Evolutionary conservation across 257 asterid genomes (phyloP).

Genomic region (Orobanche coerulescens): DNA sequence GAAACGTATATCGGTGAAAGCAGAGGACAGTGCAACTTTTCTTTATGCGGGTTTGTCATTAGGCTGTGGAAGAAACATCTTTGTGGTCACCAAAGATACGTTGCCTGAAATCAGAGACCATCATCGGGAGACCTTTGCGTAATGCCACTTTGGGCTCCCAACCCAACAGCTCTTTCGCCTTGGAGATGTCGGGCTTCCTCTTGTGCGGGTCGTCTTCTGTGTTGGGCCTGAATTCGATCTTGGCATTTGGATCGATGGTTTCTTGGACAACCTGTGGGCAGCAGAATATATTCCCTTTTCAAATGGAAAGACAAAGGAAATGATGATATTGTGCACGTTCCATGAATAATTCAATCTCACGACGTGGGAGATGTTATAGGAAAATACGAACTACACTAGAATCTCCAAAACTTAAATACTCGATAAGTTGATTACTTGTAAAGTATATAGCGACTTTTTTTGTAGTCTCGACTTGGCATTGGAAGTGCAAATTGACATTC

Average conservation of each 20-base stretch:
- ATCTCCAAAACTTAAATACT: too few relatives aligned
- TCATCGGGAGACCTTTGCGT: constrained; percentile 80
- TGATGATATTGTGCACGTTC: too few relatives aligned
- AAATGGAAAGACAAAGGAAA: too few relatives aligned
- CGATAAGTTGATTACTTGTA: too few relatives aligned
- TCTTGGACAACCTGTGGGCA: constrained; percentile 75
- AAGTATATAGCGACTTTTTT: too few relatives aligned
- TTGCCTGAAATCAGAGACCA: constrained; percentile 90
- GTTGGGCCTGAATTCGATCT: constrained; percentile 79
- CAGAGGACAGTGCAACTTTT: neutral
- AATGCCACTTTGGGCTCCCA: constrained; percentile 94
- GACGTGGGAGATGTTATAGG: too few relatives aligned
- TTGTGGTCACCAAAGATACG: constrained; percentile 84
- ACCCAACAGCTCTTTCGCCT: constrained; percentile 76
- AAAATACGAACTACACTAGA: too few relatives aligned
- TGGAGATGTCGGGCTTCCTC: constrained; percentile 87
- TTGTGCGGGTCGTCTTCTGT: constrained; percentile 97
- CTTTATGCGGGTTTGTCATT: neutral
- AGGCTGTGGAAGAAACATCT: constrained; percentile 28
- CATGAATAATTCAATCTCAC: too few relatives aligned
- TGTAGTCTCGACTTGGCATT: too few relatives aligned
- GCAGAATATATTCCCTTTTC: too few relatives aligned
- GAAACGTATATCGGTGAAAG: neutral
- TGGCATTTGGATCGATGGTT: constrained; percentile 83
- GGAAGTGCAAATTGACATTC: too few relatives aligned